Evolutionary conservation across 2,329 filamentous ascomycete genomes (phyloP), one percentile per base, ranked within the genome.

Genomic region (Rutstroemia sydowiana): DNA sequence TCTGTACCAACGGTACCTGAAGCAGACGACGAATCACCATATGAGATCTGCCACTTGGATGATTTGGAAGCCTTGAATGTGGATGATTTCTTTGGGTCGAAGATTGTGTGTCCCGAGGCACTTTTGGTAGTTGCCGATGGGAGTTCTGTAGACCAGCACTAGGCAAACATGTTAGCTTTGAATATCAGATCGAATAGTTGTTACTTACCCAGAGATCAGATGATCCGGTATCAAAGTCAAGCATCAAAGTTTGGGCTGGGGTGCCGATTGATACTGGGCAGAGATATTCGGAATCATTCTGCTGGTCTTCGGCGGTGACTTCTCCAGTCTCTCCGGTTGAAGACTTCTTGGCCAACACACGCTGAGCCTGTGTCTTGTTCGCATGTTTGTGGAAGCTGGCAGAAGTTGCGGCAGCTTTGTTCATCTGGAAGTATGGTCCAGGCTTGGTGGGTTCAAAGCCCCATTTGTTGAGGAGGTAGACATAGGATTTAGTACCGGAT

Each of bases 191-290:
- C n/a, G 20, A 28, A 26, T 26, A n/a, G 39, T 20, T 16, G 37
- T 5, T 46, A 56, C 72, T 59, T 69, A 81, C 78, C 84, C 82
- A 88, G 20, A 85, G 72, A 70, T 88, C 85, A 18, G 82, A 75
- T 10, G 81, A 85, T 18, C 84, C 84, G 36, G 84, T 87, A 64
- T 88, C 85, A 55, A 88, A 87, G 61, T 87, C 77, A 13, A 87
- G 66, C 57, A 74, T 75, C 40, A 83, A 58, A 42, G 69, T 79
- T 69, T 88, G 84, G 1, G 74, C 67, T 14, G 84, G 84, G 1
- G 77, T 83, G 26, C 85, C 85, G 55, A 88, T 82, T 13, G 69
- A 63, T 23, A 88, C 78, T 28, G 78, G 73, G 44, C 77, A 82
- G 20, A 87, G 74, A 63, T 87, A 87, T 68, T 78, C 68, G 5